Conservation (phyloP, 768 basidiomycete genomes). For the Tremella fuciformis region DNA sequence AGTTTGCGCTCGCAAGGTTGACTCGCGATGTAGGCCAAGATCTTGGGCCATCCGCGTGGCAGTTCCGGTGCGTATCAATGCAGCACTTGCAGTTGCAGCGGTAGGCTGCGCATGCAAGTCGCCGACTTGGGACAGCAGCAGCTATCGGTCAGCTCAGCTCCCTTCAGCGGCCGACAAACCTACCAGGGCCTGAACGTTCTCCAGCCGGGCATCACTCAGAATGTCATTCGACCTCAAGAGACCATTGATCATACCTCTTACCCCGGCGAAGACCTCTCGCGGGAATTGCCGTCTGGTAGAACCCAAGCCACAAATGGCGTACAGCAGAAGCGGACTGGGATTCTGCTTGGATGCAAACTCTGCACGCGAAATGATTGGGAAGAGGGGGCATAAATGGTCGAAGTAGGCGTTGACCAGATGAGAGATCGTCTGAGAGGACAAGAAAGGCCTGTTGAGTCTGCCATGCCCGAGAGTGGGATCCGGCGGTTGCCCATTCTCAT, state of each 20-base stretch:
- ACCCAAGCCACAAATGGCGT: constrained; percentile 90
- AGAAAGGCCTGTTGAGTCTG: constrained; percentile 35
- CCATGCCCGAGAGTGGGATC: constrained; percentile 30
- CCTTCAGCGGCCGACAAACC: constrained; percentile 10
- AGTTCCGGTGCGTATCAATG: constrained; percentile 80
- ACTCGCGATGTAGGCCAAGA: constrained; percentile 88
- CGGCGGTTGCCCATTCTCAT: constrained; percentile 25
- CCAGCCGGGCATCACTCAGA: constrained; percentile 75
- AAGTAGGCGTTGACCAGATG: constrained; percentile 89
- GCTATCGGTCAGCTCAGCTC: constrained; percentile 12
- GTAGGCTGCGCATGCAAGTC: constrained; percentile 89
- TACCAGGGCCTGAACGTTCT: constrained; percentile 77
- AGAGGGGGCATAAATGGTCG: constrained; percentile 74
- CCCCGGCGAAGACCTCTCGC: constrained; percentile 79
- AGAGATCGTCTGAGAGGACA: constrained; percentile 47
- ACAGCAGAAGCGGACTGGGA: constrained; percentile 73
- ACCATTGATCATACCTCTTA: constrained; percentile 80
- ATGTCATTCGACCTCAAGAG: constrained; percentile 88
- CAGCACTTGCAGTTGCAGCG: constrained; percentile 75
- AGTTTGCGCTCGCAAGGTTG: constrained; percentile 56
- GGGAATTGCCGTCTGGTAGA: constrained; percentile 77
- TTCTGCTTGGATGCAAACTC: constrained; percentile 81
- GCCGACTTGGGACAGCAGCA: constrained; percentile 56
- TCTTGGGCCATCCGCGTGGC: constrained; percentile 97
- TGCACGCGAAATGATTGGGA: constrained; percentile 80